Conservation (phyloP, 2,329 filamentous ascomycete species). For the Pseudomassariella vexata region DNA sequence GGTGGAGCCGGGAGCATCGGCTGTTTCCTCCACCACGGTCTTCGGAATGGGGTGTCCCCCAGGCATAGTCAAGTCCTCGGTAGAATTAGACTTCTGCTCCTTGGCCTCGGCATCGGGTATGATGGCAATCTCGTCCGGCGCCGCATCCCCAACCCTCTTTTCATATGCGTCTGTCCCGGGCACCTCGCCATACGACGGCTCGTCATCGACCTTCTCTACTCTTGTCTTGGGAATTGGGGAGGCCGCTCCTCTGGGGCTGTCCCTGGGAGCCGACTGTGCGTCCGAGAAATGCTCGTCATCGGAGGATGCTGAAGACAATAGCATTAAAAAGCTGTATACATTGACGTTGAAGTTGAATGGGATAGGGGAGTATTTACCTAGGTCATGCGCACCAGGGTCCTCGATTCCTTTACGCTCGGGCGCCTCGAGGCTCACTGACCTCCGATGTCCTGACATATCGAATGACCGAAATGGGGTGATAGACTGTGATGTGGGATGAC, state of each 20-base stretch:
- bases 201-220: slow-evolving; percentile 53
- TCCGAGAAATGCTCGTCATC: slow-evolving; percentile 68
- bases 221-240: slow-evolving; percentile 54
- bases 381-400: slow-evolving; percentile 55
- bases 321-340: not conserved
- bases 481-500: too few relatives aligned
- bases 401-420: slow-evolving; percentile 32
- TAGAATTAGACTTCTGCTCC: slow-evolving; percentile 18
- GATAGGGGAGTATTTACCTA: slow-evolving; percentile 35
- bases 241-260: slow-evolving; percentile 32
- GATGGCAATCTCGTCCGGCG: slow-evolving; percentile 55
- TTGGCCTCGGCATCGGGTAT: slow-evolving; percentile 26
- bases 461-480: slow-evolving; percentile 4
- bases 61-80: slow-evolving; percentile 23
- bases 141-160: slow-evolving; percentile 50
- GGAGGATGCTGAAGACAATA: slow-evolving; percentile 39
- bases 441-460: slow-evolving; percentile 21
- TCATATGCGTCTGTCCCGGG: slow-evolving; percentile 54
- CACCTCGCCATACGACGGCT: slow-evolving; percentile 55
- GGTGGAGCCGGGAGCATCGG: slow-evolving; percentile 36
- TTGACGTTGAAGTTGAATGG: slow-evolving; percentile 29
- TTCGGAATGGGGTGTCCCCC: slow-evolving; percentile 38
- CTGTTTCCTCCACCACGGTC: slow-evolving; percentile 48
- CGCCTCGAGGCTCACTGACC: slow-evolving; percentile 22
- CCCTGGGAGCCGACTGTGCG: slow-evolving; percentile 44